Base-by-base conservation (phyloP, 768 basidiomycete genomes). In the Coprinopsis marcescibilis region DNA sequence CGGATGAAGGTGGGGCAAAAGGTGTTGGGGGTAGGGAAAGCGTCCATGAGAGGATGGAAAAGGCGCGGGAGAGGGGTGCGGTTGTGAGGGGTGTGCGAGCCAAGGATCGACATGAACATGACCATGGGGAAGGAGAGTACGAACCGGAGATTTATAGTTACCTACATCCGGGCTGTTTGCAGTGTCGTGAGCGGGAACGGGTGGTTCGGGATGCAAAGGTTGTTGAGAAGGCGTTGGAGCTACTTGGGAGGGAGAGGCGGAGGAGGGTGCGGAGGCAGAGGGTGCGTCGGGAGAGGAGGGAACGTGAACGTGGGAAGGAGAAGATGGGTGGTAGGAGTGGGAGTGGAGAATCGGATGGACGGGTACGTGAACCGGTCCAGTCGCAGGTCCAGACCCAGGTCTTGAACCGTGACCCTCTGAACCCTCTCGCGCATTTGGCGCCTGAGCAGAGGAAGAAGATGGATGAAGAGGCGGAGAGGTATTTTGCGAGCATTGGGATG, bases 41-140 rank as follows among this genome's bases (percentile, higher is more conserved):
- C 50, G 61, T 67, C 23, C 80, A 81, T 55, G 64, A 73, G 15
- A 25, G 42, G 41, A 15, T 49, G 21, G 35, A 25, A 34, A 49
- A 27, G 24, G 25, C 35, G 44, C 54, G 63, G 41, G 60, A 61
- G 21, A 66, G 54, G 27, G 17, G 45, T 10, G 25, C 23, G 30
- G 15, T 20, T 15, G 27, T 32, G 33, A 34, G n/a, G 15, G 35
- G 35, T 36, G 35, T 36, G 14, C 19, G n/a, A 27, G 20, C 40
- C 11, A 6, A 25, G 26, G 24, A 15, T 27, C 33, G 17, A 27
- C 25, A 17, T 35, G 3, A 11, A n/a, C n/a, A n/a, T n/a, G n/a
- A n/a, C n/a, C n/a, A n/a, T n/a, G n/a, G n/a, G n/a, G n/a, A n/a
- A n/a, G n/a, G n/a, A n/a, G n/a, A n/a, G n/a, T n/a, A n/a, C n/a